Percentiles rank a stretch among this genome's conserved stretches.
Conservation (phyloP, 148 eudicot genomes). For the Rhododendron williamsianum region DNA sequence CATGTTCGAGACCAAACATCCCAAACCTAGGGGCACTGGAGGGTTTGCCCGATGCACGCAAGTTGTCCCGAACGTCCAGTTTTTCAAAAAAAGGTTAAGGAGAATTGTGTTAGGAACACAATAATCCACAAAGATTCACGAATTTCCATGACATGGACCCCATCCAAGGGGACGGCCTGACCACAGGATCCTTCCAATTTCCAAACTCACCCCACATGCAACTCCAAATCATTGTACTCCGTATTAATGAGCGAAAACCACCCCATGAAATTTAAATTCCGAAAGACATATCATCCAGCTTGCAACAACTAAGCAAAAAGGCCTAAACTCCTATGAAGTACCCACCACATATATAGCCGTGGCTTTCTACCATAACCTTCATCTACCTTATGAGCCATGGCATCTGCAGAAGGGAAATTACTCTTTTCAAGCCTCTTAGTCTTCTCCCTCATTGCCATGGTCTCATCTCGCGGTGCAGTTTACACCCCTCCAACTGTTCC, state of each 20-base stretch:
- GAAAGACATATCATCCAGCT: slow-evolving; percentile 46
- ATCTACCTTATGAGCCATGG: slow-evolving; percentile 25
- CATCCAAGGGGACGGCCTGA: not conserved
- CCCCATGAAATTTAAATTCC: slow-evolving; percentile 9
- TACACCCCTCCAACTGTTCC: slow-evolving; percentile 43
- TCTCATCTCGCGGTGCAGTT: slow-evolving; percentile 32
- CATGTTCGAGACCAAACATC: no score
- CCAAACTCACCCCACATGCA: slow-evolving; percentile 28
- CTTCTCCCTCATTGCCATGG: slow-evolving; percentile 10
- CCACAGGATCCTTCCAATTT: not conserved
- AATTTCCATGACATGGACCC: not conserved
- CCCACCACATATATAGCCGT: slow-evolving; percentile 16
- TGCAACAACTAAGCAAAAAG: slow-evolving; percentile 66
- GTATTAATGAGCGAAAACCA: not conserved
- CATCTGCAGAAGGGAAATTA: slow-evolving; percentile 14
- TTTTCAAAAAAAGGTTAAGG: no score
- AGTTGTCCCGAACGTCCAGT: no score
- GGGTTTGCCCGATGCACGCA: no score
- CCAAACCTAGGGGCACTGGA: no score
- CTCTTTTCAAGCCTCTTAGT: slow-evolving; percentile 14
- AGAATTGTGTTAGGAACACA: no score
- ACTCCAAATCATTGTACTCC: slow-evolving; percentile 5
- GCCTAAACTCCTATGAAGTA: not conserved
- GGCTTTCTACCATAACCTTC: slow-evolving; percentile 1
- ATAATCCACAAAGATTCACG: not conserved